A percentile compares a stretch with the other conserved stretches of the same genome.
Conservation (phyloP, 2,329 filamentous ascomycete genomes). For the Cercospora sp. region DNA sequence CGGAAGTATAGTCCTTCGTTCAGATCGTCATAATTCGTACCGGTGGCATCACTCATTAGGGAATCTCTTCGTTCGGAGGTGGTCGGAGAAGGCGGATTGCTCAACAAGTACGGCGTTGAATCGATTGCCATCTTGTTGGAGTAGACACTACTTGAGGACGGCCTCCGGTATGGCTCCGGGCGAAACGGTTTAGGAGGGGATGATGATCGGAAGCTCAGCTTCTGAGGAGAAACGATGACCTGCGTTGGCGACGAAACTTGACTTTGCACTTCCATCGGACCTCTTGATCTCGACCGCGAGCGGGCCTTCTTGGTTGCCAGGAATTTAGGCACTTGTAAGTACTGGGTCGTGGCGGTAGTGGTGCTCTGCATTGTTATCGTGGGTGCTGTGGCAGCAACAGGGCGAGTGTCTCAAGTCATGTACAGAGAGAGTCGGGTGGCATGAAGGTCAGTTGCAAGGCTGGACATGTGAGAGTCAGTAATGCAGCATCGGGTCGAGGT, state of each 20-base stretch:
- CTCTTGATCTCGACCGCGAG: conserved; percentile 36
- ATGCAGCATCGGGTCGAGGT: background rate
- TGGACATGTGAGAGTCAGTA: background rate
- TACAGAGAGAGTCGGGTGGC: background rate
- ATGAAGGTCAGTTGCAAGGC: background rate
- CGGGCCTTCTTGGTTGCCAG: conserved; percentile 37
- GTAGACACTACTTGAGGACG: conserved; percentile 7
- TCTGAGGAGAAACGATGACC: conserved; percentile 28
- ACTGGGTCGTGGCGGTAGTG: conserved; percentile 33
- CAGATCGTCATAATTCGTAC: conserved; percentile 38
- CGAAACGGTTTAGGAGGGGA: conserved; percentile 24
- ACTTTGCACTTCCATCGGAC: conserved; percentile 26
- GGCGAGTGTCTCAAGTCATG: conserved; percentile 2
- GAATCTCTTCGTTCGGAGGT: conserved; percentile 18
- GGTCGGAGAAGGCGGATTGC: conserved; percentile 15
- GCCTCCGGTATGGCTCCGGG: conserved; percentile 25
- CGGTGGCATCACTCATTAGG: conserved; percentile 20
- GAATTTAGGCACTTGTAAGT: conserved; percentile 41
- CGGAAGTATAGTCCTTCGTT: conserved; percentile 39
- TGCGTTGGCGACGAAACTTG: conserved; percentile 30
- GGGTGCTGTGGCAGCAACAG: conserved; percentile 21
- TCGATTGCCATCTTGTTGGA: conserved; percentile 21
- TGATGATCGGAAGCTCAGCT: conserved; percentile 29
- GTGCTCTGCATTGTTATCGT: conserved; percentile 22
- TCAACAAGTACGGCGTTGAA: conserved; percentile 23